Percentiles rank a stretch among this genome's conserved stretches.
These are phyloP conservation scores for Chaetoceros muelleri DNA, from an alignment of 108 stramenopile genomes.

Conservation along the genomic window DNA sequence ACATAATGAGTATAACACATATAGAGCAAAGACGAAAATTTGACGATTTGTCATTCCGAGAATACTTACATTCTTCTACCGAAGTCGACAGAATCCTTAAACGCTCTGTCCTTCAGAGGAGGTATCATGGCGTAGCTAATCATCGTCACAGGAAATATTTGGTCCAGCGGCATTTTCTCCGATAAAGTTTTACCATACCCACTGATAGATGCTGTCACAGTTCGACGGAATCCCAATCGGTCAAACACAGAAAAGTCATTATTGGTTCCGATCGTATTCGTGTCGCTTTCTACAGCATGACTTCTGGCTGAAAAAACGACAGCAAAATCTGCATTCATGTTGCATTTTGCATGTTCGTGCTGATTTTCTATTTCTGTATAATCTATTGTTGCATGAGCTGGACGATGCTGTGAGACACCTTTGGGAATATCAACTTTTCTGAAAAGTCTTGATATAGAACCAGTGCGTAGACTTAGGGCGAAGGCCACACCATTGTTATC, in stretches of 20 bases:
- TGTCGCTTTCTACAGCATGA: not conserved
- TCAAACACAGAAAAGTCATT: not conserved
- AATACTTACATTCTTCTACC: slow-evolving; percentile 1
- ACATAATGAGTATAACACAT: not conserved
- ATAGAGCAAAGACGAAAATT: not conserved
- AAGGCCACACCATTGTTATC: slow-evolving; percentile 6
- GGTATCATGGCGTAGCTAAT: slow-evolving; percentile 62
- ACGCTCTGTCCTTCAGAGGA: slow-evolving; percentile 30
- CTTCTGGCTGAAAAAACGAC: slow-evolving; percentile 49
- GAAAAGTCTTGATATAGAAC: slow-evolving; percentile 48
- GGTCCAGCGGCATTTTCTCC: not conserved
- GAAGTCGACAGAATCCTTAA: slow-evolving; percentile 11
- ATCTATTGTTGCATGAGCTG: slow-evolving; percentile 12
- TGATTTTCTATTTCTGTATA: not conserved
- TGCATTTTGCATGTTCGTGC: not conserved
- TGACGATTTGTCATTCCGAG: not conserved
- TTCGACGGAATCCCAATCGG: not conserved
- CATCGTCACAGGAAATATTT: slow-evolving; percentile 44
- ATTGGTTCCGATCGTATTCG: not conserved
- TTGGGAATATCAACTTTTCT: slow-evolving; percentile 57
- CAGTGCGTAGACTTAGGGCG: slow-evolving; percentile 28
- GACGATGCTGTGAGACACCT: slow-evolving; percentile 63
- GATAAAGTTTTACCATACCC: not conserved
- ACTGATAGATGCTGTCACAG: not conserved
- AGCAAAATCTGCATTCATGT: slow-evolving; percentile 52